These are phyloP conservation scores for Spinacia oleracea DNA, from an alignment of 179 eudicot genomes.

Conservation along the genomic window DNA sequence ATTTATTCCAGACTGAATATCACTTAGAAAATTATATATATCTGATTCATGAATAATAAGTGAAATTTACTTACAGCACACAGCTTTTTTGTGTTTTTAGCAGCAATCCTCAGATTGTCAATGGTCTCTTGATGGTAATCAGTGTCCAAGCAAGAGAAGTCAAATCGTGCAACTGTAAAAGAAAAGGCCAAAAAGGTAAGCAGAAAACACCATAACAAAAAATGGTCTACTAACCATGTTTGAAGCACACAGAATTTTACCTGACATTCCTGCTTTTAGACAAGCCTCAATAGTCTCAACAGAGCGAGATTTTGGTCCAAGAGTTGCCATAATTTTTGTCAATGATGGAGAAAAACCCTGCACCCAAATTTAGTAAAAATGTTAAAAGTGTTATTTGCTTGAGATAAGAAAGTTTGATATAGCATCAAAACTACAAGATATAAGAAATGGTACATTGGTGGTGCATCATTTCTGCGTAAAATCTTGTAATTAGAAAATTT, in stretches of 20 bases:
- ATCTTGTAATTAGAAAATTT: background rate
- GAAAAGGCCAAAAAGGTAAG: background rate
- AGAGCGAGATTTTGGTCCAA: constrained; percentile 77
- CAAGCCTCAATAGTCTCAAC: constrained; percentile 71
- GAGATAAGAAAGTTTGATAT: background rate
- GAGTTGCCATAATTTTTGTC: constrained; percentile 85
- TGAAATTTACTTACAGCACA: constrained; percentile 70
- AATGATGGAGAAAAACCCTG: constrained; percentile 56
- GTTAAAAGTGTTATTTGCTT: background rate
- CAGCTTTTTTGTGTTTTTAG: constrained; percentile 59
- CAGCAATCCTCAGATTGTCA: constrained; percentile 70
- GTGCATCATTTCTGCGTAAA: background rate
- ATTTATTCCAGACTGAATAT: background rate
- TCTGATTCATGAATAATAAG: background rate
- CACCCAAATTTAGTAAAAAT: background rate
- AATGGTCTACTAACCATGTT: background rate
- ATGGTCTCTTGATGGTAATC: constrained; percentile 83
- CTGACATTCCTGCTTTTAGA: constrained; percentile 89
- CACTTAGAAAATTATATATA: background rate
- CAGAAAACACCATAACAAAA: background rate
- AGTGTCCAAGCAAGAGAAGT: constrained; percentile 71
- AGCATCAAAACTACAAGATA: background rate
- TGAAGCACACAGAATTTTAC: constrained; percentile 29
- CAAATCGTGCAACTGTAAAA: constrained; percentile 79
- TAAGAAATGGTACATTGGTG: background rate